Evolutionary conservation across 768 basidiomycete genomes (phyloP).

Genomic region (Collybiopsis confluens): DNA sequence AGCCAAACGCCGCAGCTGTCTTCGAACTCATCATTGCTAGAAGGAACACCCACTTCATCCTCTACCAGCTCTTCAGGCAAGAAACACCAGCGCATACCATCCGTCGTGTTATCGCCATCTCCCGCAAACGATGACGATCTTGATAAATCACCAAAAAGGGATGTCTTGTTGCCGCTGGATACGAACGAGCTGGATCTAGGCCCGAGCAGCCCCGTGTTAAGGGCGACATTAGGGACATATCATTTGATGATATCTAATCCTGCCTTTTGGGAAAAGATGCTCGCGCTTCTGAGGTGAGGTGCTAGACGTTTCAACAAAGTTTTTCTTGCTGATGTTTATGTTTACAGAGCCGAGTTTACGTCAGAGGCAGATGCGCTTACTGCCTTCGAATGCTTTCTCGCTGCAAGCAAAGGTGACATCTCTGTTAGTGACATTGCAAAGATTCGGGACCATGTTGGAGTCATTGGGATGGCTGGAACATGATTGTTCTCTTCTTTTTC

Average conservation of each 20-base stretch:
- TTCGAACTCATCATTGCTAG: slow-evolving; percentile 15
- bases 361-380: slow-evolving; percentile 58
- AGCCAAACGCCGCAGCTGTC: background rate
- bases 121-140: slow-evolving; percentile 45
- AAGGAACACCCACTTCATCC: too few relatives aligned
- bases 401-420: slow-evolving; percentile 74
- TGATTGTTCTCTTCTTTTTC: too few relatives aligned
- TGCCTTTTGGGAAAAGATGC: slow-evolving; percentile 73
- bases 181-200: slow-evolving; percentile 14
- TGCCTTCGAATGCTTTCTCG: slow-evolving; percentile 86
- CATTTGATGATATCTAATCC: slow-evolving; percentile 71
- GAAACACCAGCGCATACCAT: slow-evolving; percentile 66
- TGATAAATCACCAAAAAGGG: slow-evolving; percentile 40
- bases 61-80: slow-evolving; percentile 24
- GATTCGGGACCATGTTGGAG: slow-evolving; percentile 84
- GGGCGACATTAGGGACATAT: slow-evolving; percentile 51
- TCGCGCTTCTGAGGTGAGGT: slow-evolving; percentile 59
- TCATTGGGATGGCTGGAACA: slow-evolving; percentile 85
- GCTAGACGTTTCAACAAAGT: background rate
- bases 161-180: slow-evolving; percentile 70
- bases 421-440: slow-evolving; percentile 85
- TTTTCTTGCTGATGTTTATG: background rate
- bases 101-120: slow-evolving; percentile 74
- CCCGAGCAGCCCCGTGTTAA: slow-evolving; percentile 30
- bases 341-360: slow-evolving; percentile 53